Evolutionary conservation across 2,329 filamentous ascomycete species (phyloP).

Genomic region (Aureobasidium lini): DNA sequence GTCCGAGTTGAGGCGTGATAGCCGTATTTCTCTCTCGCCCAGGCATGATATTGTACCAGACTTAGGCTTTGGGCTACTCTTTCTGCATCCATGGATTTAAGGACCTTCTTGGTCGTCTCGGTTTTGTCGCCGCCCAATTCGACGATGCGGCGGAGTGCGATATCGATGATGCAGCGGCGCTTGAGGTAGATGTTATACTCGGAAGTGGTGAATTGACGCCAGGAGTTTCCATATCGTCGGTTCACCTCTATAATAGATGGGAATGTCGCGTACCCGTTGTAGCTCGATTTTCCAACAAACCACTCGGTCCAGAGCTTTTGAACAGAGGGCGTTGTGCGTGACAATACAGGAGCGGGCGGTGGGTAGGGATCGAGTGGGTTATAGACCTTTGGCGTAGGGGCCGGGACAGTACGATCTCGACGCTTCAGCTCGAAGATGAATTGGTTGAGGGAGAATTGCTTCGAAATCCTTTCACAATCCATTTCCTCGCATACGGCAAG

Average conservation of each 20-base stretch:
- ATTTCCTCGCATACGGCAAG: background rate
- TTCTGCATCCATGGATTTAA: background rate
- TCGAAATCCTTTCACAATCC: background rate
- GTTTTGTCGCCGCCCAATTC: background rate
- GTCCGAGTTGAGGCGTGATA: background rate
- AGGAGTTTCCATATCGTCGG: background rate
- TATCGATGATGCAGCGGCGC: background rate
- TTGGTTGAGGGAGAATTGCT: background rate
- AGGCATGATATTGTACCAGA: background rate
- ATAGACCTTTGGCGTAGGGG: background rate
- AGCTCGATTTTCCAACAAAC: background rate
- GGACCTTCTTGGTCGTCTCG: background rate
- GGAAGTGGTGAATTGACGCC: background rate
- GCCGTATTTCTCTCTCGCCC: background rate
- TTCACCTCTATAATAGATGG: background rate
- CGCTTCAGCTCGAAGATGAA: background rate
- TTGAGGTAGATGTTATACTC: conserved; percentile 1
- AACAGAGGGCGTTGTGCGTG: background rate
- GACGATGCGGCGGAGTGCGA: background rate
- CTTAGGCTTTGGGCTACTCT: background rate
- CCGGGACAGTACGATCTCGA: background rate
- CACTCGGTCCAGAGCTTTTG: conserved; percentile 5
- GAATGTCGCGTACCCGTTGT: background rate
- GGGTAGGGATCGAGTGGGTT: background rate
- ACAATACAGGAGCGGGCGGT: background rate